Conservation (phyloP, 495 filamentous ascomycete species). For the Xylaria acuta region DNA sequence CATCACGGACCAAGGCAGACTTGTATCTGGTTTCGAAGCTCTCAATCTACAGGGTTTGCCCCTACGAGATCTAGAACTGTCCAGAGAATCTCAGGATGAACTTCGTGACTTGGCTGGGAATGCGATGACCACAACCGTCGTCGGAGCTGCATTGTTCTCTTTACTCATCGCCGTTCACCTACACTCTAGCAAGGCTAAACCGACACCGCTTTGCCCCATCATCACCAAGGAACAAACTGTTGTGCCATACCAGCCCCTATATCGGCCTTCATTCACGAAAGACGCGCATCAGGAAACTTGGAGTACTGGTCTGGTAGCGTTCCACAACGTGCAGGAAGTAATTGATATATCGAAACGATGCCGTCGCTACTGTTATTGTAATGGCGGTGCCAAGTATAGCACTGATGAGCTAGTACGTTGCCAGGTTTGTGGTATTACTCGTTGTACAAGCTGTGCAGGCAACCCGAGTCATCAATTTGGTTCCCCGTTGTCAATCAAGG, state of each 20-base stretch:
- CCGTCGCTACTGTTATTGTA: slow-evolving; percentile 44
- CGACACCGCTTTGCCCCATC: neutral
- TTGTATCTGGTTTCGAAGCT: slow-evolving; percentile 69
- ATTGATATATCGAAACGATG: slow-evolving; percentile 24
- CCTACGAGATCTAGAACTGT: slow-evolving; percentile 64
- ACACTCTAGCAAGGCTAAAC: slow-evolving; percentile 21
- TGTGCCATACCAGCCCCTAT: slow-evolving; percentile 11
- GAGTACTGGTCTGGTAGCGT: neutral
- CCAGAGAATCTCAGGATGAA: slow-evolving; percentile 67
- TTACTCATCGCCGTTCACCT: slow-evolving; percentile 42
- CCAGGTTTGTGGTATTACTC: slow-evolving; percentile 28
- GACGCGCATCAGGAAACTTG: neutral
- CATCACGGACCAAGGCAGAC: slow-evolving; percentile 66
- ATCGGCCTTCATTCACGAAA: neutral
- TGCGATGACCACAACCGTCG: slow-evolving; percentile 80
- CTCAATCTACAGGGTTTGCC: slow-evolving; percentile 77
- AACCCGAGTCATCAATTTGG: slow-evolving; percentile 44
- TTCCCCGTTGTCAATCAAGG: neutral
- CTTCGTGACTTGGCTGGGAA: slow-evolving; percentile 81
- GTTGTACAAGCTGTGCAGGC: slow-evolving; percentile 42
- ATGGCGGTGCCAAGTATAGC: slow-evolving; percentile 39
- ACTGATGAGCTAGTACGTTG: slow-evolving; percentile 34
- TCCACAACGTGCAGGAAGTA: neutral
- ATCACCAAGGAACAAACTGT: neutral
- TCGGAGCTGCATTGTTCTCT: slow-evolving; percentile 66